These are phyloP conservation scores for Globisporangium orthogonon DNA, from an alignment of 352 stramenopile genomes.

Conservation along the genomic window DNA sequence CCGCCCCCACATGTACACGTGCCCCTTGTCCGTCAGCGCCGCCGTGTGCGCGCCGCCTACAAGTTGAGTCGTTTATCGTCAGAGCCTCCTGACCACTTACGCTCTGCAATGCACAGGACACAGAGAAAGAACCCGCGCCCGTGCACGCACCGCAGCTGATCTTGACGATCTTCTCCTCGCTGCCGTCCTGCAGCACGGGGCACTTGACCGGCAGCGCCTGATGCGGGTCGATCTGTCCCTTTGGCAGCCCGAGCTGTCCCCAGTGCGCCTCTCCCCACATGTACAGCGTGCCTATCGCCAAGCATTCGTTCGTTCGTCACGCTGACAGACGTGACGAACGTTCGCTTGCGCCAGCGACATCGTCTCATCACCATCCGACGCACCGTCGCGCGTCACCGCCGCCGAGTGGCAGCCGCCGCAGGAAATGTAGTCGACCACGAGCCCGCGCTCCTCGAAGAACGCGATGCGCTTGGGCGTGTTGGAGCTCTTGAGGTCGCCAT, in stretches of 20 bases:
- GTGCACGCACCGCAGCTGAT: conserved; percentile 50
- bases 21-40: conserved; percentile 57
- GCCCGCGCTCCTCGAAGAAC: conserved; percentile 45
- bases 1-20: conserved; percentile 75
- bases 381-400: conserved; percentile 61
- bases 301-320: neutral
- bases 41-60: conserved; percentile 62
- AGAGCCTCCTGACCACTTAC: neutral
- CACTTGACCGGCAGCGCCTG: conserved; percentile 67
- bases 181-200: conserved; percentile 36
- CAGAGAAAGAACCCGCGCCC: too few relatives aligned
- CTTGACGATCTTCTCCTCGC: conserved; percentile 57
- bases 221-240: conserved; percentile 52
- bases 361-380: neutral
- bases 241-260: conserved; percentile 68
- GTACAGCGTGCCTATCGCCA: conserved; percentile 43
- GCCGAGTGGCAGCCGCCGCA: conserved; percentile 78
- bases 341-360: neutral
- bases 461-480: conserved; percentile 47
- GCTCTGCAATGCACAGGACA: too few relatives aligned
- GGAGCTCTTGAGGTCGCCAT: conserved; percentile 71
- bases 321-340: neutral
- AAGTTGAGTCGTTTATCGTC: neutral
- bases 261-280: conserved; percentile 83
- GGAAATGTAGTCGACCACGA: conserved; percentile 71